Evolutionary conservation across 768 basidiomycete species (phyloP).

Genomic region (Paxillus rubicundulus): DNA sequence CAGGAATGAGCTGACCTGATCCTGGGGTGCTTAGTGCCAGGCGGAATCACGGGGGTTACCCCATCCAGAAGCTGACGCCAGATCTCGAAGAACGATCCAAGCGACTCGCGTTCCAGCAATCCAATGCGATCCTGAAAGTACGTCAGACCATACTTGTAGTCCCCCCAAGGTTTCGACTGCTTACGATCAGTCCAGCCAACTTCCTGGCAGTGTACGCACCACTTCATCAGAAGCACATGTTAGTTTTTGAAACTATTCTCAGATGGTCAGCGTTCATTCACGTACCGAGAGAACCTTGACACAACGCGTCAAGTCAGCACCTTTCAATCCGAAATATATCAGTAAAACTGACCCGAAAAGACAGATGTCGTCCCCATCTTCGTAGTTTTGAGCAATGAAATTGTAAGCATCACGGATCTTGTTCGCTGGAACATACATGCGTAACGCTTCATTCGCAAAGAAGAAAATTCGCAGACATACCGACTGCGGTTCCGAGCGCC

Average conservation of each 20-base stretch:
- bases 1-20: neutral
- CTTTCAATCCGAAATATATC: neutral
- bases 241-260: neutral
- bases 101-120: conserved; percentile 7
- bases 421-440: conserved; percentile 4
- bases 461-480: neutral
- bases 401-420: conserved; percentile 28
- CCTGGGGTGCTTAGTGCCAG: neutral
- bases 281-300: neutral
- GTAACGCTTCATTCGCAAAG: neutral
- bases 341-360: conserved; percentile 8
- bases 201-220: conserved; percentile 8
- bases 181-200: conserved; percentile 5
- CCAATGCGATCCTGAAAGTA: conserved; percentile 15
- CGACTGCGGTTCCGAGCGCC: conserved; percentile 5
- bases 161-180: neutral
- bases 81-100: conserved; percentile 11
- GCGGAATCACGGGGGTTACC: conserved; percentile 1
- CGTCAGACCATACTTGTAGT: neutral
- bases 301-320: neutral
- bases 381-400: conserved; percentile 24
- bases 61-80: conserved; percentile 9
- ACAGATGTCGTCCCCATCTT: conserved; percentile 15
- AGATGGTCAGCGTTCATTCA: neutral
- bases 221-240: neutral